phyloP scores from a whole-genome alignment of 108 stramenopile species.

The Phaeodactylum tricornutum region DNA sequence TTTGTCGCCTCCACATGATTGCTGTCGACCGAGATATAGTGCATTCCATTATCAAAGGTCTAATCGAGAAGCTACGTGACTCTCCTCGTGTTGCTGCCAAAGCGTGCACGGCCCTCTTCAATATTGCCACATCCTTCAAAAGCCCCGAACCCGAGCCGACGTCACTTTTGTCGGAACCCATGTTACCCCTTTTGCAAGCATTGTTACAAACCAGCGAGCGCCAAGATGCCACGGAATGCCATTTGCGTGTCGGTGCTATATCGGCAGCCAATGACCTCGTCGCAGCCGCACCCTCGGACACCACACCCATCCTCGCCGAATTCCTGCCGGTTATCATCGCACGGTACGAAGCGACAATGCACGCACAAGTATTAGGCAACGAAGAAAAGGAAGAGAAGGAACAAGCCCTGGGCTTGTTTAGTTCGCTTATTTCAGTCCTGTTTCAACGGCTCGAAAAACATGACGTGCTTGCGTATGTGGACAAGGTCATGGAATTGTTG shows the following conservation, averaged over 20 bases:
- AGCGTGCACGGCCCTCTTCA: slow-evolving; percentile 88
- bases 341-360: slow-evolving; percentile 65
- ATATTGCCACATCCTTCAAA: slow-evolving; percentile 74
- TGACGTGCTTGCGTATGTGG: slow-evolving; percentile 62
- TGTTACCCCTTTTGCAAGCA: slow-evolving; percentile 62
- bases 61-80: slow-evolving; percentile 51
- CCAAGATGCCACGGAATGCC: slow-evolving; percentile 72
- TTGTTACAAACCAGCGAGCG: slow-evolving; percentile 80
- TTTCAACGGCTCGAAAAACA: slow-evolving; percentile 61
- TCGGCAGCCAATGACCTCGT: slow-evolving; percentile 81
- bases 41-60: slow-evolving; percentile 57
- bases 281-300: slow-evolving; percentile 76
- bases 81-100: slow-evolving; percentile 74
- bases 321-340: slow-evolving; percentile 70
- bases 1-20: slow-evolving; percentile 75
- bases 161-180: slow-evolving; percentile 69
- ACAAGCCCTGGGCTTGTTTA: slow-evolving; percentile 79
- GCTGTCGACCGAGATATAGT: slow-evolving; percentile 5
- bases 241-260: slow-evolving; percentile 74
- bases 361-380: slow-evolving; percentile 56
- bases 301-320: slow-evolving; percentile 43
- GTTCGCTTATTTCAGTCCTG: slow-evolving; percentile 74
- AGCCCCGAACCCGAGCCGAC: slow-evolving; percentile 42
- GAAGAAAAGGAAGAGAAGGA: slow-evolving; percentile 83
- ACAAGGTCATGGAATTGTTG: slow-evolving; percentile 77